Conservation (phyloP, 2,329 filamentous ascomycete genomes). For the Huntiella abstrusa region DNA sequence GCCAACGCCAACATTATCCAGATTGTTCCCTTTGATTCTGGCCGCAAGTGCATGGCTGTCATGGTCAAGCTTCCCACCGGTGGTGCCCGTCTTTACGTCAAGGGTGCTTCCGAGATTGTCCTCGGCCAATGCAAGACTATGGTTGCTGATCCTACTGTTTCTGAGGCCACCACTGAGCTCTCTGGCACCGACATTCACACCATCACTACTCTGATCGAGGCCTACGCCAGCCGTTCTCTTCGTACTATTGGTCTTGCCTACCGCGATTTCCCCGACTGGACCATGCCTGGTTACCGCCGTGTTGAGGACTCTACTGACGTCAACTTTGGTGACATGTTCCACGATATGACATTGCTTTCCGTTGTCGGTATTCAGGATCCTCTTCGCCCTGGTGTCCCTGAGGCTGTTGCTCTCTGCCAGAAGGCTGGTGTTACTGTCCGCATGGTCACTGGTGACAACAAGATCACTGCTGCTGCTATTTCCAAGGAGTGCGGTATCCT, state of each 20-base stretch:
- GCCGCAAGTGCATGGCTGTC: constrained; percentile 52
- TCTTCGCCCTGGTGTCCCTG: constrained; percentile 52
- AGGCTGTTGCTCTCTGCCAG: constrained; percentile 56
- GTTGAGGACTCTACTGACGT: constrained; percentile 39
- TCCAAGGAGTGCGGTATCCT: constrained; percentile 63
- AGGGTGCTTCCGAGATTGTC: constrained; percentile 48
- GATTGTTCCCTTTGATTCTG: constrained; percentile 57
- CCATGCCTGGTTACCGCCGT: constrained; percentile 42
- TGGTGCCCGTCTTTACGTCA: constrained; percentile 37
- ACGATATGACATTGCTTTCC: constrained; percentile 47
- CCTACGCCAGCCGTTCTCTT: constrained; percentile 61
- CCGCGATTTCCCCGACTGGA: constrained; percentile 72
- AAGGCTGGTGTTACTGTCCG: constrained; percentile 60
- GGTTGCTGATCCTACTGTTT: constrained; percentile 29
- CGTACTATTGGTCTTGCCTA: constrained; percentile 73
- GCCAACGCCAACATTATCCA: constrained; percentile 41
- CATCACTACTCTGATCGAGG: constrained; percentile 50
- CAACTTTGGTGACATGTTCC: constrained; percentile 48
- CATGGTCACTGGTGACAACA: constrained; percentile 76
- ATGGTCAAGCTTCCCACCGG: constrained; percentile 33
- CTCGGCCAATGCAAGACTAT: constrained; percentile 34
- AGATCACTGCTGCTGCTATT: constrained; percentile 60
- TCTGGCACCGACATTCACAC: constrained; percentile 33
- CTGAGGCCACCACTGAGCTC: constrained; percentile 25
- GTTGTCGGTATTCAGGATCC: constrained; percentile 71